These are phyloP conservation scores for Chaetoceros muelleri DNA, from an alignment of 108 stramenopile genomes.

Conservation along the genomic window DNA sequence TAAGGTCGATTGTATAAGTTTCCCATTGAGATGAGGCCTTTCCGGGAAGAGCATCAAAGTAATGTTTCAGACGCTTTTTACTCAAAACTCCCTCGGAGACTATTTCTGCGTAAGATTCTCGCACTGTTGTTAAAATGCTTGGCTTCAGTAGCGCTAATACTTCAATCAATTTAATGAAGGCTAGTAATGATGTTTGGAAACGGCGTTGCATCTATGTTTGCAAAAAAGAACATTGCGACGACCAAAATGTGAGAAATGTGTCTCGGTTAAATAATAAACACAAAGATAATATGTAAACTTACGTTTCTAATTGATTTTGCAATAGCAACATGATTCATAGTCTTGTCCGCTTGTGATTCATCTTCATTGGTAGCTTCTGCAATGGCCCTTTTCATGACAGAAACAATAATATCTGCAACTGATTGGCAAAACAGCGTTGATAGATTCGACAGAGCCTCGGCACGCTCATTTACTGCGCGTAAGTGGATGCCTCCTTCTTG, in stretches of 20 bases:
- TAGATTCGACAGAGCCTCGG: slow-evolving; percentile 37
- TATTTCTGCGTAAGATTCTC: slow-evolving; percentile 77
- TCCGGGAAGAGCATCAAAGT: slow-evolving; percentile 74
- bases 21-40: slow-evolving; percentile 59
- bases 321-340: slow-evolving; percentile 68
- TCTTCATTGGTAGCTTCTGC: slow-evolving; percentile 44
- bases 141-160: slow-evolving; percentile 72
- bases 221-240: not conserved
- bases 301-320: slow-evolving; percentile 78
- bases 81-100: slow-evolving; percentile 81
- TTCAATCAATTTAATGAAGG: slow-evolving; percentile 79
- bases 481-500: slow-evolving; percentile 78
- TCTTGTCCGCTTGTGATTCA: slow-evolving; percentile 60
- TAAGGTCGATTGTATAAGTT: slow-evolving; percentile 51
- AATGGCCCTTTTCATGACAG: slow-evolving; percentile 76
- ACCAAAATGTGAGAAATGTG: not conserved
- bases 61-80: slow-evolving; percentile 81
- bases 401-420: slow-evolving; percentile 71
- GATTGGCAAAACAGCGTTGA: slow-evolving; percentile 64
- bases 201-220: slow-evolving; percentile 48
- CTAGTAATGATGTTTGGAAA: slow-evolving; percentile 77
- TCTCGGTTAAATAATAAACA: not conserved
- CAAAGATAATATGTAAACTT: slow-evolving; percentile 6
- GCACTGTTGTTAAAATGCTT: slow-evolving; percentile 64
- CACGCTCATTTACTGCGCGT: slow-evolving; percentile 63